phyloP scores from a whole-genome alignment of 2,329 filamentous ascomycete species.

The Trichoderma sp. region DNA sequence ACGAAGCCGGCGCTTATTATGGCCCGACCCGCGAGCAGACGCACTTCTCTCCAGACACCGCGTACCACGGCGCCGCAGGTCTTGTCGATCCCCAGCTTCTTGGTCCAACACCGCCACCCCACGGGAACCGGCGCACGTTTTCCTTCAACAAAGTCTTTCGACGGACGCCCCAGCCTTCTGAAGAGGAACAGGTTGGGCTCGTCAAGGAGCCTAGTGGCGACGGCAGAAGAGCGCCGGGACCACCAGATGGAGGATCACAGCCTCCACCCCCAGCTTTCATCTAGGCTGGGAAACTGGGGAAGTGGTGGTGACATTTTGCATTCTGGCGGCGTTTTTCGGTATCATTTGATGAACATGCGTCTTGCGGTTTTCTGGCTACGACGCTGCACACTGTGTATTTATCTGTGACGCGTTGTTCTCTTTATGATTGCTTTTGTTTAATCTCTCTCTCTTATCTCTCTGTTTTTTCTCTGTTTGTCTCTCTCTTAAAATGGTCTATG shows the following conservation, averaged over 20 bases:
- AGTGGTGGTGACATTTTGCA: neutral
- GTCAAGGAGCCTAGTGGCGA: slow-evolving; percentile 60
- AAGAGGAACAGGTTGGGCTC: slow-evolving; percentile 80
- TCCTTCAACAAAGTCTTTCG: slow-evolving; percentile 86
- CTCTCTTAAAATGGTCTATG: neutral
- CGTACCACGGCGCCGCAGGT: slow-evolving; percentile 50
- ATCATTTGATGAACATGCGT: neutral
- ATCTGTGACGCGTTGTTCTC: neutral
- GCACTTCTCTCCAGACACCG: slow-evolving; percentile 49
- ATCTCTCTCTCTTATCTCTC: neutral
- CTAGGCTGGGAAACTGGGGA: neutral
- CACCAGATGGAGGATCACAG: neutral
- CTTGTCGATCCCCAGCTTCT: slow-evolving; percentile 32
- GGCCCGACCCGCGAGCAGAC: slow-evolving; percentile 44
- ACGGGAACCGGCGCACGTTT: slow-evolving; percentile 72
- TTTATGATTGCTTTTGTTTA: neutral
- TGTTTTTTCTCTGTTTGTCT: neutral
- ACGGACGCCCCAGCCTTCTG: slow-evolving; percentile 57
- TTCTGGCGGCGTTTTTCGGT: slow-evolving; percentile 12
- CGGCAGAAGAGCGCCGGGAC: neutral
- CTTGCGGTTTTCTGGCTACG: neutral
- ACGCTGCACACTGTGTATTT: neutral
- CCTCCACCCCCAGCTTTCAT: neutral
- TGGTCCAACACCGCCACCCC: slow-evolving; percentile 63
- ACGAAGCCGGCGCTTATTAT: slow-evolving; percentile 46